A percentile compares a stretch with the other conserved stretches of the same genome.
phyloP scores from a whole-genome alignment of 2,329 filamentous ascomycete species.

The Alternaria ethzedia region DNA sequence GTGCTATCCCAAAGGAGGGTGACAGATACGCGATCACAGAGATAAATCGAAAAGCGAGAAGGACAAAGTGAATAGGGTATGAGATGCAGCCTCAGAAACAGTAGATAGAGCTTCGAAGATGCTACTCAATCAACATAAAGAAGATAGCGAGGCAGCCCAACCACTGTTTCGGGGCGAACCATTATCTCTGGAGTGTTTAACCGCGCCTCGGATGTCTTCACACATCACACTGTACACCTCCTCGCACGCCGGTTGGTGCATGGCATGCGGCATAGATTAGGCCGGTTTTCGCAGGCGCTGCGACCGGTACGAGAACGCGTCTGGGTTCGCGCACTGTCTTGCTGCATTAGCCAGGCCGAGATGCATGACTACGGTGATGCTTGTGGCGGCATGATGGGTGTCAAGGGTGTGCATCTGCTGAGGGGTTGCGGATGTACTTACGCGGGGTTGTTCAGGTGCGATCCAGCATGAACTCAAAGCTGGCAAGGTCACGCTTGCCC shows the following conservation, averaged over 20 bases:
- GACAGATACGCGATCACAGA: background rate
- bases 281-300: background rate
- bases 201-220: slow-evolving; percentile 28
- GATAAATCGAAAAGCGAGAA: background rate
- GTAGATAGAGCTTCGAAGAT: slow-evolving; percentile 3
- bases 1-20: background rate
- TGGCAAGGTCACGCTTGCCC: background rate
- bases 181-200: slow-evolving; percentile 36
- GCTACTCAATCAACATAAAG: background rate
- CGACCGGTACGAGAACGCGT: background rate
- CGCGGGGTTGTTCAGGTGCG: slow-evolving; percentile 19
- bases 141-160: slow-evolving; percentile 11
- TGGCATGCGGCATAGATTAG: slow-evolving; percentile 16
- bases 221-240: background rate
- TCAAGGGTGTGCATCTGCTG: slow-evolving; percentile 17
- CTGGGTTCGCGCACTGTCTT: slow-evolving; percentile 13
- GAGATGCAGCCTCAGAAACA: background rate
- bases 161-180: slow-evolving; percentile 21
- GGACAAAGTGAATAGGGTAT: background rate
- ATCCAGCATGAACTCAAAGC: background rate
- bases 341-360: slow-evolving; percentile 10
- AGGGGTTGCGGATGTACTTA: slow-evolving; percentile 28
- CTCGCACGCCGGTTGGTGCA: slow-evolving; percentile 16
- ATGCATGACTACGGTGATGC: slow-evolving; percentile 12
- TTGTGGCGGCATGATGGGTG: slow-evolving; percentile 3